phyloP scores from a whole-genome alignment of 2,329 filamentous ascomycete genomes.

The Colletotrichum orbiculare region DNA sequence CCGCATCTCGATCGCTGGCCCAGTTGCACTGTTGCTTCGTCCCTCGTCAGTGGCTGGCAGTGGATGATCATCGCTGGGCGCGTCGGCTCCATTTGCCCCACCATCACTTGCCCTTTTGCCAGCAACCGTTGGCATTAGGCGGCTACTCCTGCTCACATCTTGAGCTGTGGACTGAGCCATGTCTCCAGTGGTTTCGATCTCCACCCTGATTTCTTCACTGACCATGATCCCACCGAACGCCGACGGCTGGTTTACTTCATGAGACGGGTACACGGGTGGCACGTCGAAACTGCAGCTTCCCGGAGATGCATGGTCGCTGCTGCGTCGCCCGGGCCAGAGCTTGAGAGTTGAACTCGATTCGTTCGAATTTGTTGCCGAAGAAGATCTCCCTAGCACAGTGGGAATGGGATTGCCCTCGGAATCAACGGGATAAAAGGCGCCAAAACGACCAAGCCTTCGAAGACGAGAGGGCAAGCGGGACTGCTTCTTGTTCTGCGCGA shows the following conservation, averaged over 20 bases:
- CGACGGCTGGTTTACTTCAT: constrained; percentile 33
- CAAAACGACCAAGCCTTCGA: constrained; percentile 23
- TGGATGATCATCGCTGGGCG: constrained; percentile 2
- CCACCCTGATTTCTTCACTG: constrained; percentile 70
- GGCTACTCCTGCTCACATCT: constrained; percentile 39
- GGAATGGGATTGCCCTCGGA: constrained; percentile 45
- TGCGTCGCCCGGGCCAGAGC: constrained; percentile 43
- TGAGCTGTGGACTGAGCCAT: constrained; percentile 19
- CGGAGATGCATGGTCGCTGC: constrained; percentile 34
- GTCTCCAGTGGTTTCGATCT: constrained; percentile 48
- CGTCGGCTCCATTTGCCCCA: constrained; percentile 32
- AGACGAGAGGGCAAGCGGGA: constrained; percentile 18
- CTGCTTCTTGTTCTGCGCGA: constrained; percentile 31
- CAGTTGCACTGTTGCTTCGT: constrained; percentile 13
- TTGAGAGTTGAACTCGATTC: constrained; percentile 47
- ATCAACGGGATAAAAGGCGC: constrained; percentile 40
- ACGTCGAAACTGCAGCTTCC: constrained; percentile 31
- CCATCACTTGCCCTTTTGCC: constrained; percentile 15
- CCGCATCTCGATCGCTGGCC: constrained; percentile 42
- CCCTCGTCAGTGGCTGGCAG: constrained; percentile 9
- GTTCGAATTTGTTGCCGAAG: constrained; percentile 41
- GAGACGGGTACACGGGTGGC: constrained; percentile 33
- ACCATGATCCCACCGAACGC: constrained; percentile 69
- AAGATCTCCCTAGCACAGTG: constrained; percentile 40
- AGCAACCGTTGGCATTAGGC: constrained; percentile 16